These are phyloP conservation scores for Monosporascus sp. DNA, from an alignment of 2,329 filamentous ascomycete species.

Conservation along the genomic window DNA sequence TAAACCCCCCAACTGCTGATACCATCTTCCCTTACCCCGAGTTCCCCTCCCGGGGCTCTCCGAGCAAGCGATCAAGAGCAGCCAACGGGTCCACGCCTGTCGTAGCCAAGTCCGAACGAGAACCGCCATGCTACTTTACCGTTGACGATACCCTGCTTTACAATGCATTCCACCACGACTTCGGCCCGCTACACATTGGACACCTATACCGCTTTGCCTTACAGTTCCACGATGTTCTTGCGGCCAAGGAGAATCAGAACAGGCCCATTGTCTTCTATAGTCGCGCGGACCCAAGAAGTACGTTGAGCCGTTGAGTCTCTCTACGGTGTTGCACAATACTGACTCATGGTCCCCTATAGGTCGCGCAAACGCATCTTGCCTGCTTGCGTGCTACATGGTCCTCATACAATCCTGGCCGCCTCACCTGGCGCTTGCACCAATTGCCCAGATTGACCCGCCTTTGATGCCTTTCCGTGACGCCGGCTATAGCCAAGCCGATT, in stretches of 20 bases:
- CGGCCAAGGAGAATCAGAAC: conserved; percentile 83
- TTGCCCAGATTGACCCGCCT: conserved; percentile 93
- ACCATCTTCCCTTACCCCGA: conserved; percentile 81
- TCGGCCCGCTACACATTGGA: conserved; percentile 94
- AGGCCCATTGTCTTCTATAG: conserved; percentile 95
- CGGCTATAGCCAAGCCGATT: conserved; percentile 97
- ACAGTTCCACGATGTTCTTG: conserved; percentile 90
- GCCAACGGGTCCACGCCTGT: conserved; percentile 50
- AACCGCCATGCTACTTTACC: conserved; percentile 86
- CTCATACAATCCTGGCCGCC: conserved; percentile 97
- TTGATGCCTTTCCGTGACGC: conserved; percentile 99
- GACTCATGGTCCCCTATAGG: conserved; percentile 41
- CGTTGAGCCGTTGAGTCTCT: conserved; percentile 27
- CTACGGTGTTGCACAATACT: not conserved
- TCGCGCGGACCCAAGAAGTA: conserved; percentile 83
- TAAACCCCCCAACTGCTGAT: conserved; percentile 70
- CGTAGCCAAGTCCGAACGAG: conserved; percentile 37
- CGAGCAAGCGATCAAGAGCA: conserved; percentile 68
- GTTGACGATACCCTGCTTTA: conserved; percentile 90
- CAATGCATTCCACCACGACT: conserved; percentile 98
- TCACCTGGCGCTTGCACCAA: conserved; percentile 88
- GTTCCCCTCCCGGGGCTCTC: conserved; percentile 52
- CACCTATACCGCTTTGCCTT: conserved; percentile 96
- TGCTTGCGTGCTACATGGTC: conserved; percentile 98
- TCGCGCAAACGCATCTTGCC: conserved; percentile 87